A percentile compares a stretch with the other conserved stretches of the same genome.
Conservation (phyloP, 1,284 basidiomycete genomes). For the Trametes polyzona region DNA sequence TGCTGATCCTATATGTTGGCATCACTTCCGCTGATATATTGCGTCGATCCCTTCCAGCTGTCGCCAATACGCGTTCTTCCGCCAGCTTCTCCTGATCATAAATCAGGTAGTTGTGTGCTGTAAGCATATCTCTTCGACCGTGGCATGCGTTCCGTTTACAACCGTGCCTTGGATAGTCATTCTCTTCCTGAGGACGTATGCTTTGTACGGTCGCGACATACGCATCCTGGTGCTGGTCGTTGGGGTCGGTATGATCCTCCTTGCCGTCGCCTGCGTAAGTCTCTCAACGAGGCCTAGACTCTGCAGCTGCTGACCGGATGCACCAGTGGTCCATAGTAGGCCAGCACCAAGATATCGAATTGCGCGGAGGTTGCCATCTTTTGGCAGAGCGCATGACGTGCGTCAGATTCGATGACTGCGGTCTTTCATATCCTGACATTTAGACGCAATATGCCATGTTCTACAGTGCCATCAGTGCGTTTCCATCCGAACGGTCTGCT, state of each 20-base stretch:
- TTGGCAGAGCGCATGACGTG: constrained; percentile 28
- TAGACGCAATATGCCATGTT: not conserved
- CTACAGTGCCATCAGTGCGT: constrained; percentile 28
- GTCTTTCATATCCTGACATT: not conserved
- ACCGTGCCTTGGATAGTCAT: constrained; percentile 18
- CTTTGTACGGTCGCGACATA: constrained; percentile 31
- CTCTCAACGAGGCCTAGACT: not conserved
- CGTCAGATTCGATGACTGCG: not conserved
- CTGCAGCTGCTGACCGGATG: not conserved
- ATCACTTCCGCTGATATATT: not conserved
- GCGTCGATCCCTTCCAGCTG: constrained; percentile 23
- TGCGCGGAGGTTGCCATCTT: constrained; percentile 31
- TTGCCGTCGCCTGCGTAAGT: constrained; percentile 30
- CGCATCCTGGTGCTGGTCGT: constrained; percentile 26
- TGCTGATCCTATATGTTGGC: not conserved
- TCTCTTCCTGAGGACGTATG: constrained; percentile 33
- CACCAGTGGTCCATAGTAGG: constrained; percentile 31
- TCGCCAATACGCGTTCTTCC: constrained; percentile 32
- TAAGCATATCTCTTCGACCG: constrained; percentile 13
- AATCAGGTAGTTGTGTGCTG: constrained; percentile 36
- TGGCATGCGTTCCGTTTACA: not conserved
- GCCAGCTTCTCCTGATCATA: constrained; percentile 32
- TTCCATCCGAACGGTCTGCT: not conserved
- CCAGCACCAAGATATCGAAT: constrained; percentile 24
- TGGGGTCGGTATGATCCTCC: constrained; percentile 15